A percentile compares a stretch with the other conserved stretches of the same genome.
Conservation (phyloP, 2,329 filamentous ascomycete species). For the Colletotrichum tropicale region DNA sequence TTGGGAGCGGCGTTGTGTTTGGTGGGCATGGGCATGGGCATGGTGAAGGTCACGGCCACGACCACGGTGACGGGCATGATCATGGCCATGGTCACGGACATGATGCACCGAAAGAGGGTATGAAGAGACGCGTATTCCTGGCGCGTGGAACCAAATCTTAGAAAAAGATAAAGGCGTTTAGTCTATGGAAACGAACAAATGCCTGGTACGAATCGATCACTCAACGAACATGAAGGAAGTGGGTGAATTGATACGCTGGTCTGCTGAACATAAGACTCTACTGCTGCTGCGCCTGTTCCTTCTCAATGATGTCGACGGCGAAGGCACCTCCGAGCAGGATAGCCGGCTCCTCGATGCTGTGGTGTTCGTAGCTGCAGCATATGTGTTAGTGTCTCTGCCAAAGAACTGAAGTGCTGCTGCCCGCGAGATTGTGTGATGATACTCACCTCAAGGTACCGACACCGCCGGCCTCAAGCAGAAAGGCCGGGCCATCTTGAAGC, state of each 20-base stretch:
- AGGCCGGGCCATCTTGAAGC: conserved; percentile 75
- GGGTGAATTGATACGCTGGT: background rate
- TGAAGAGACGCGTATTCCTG: conserved; percentile 44
- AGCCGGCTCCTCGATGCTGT: conserved; percentile 78
- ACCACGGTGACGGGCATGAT: conserved; percentile 29
- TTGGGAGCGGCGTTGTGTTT: conserved; percentile 56
- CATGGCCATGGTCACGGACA: conserved; percentile 22
- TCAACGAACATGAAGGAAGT: background rate
- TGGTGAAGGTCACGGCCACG: conserved; percentile 4
- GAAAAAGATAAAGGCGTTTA: too few relatives aligned
- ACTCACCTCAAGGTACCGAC: conserved; percentile 77
- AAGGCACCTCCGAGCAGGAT: conserved; percentile 80
- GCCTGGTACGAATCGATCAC: background rate
- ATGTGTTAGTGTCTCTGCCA: background rate
- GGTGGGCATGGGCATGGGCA: conserved; percentile 14
- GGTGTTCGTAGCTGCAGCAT: conserved; percentile 73
- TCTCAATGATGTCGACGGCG: conserved; percentile 45
- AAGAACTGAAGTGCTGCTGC: background rate
- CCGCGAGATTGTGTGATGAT: background rate
- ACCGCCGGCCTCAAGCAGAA: conserved; percentile 89
- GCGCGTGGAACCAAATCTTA: conserved; percentile 26
- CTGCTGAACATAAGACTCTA: background rate
- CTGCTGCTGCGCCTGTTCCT: conserved; percentile 24
- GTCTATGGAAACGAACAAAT: background rate
- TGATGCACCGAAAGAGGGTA: conserved; percentile 35